These are phyloP conservation scores for Arabis alpina DNA, from an alignment of 345 rosid species.

Conservation along the genomic window DNA sequence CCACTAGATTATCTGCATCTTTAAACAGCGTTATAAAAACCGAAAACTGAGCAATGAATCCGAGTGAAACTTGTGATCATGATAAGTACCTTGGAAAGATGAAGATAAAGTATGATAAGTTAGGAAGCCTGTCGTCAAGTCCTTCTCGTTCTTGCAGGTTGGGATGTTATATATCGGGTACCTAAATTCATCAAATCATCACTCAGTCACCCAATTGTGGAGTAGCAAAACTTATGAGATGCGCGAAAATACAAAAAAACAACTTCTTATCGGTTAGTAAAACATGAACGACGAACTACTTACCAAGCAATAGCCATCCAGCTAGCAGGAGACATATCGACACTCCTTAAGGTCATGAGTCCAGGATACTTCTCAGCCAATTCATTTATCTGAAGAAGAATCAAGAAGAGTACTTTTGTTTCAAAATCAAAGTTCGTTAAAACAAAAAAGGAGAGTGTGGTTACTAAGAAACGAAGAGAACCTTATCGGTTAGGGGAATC, in stretches of 20 bases:
- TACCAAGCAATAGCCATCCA: slow-evolving; percentile 98
- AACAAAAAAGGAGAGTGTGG: not conserved
- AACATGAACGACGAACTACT: slow-evolving; percentile 1
- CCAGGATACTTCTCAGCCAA: slow-evolving; percentile 54
- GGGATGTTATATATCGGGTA: slow-evolving; percentile 86
- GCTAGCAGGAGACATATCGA: slow-evolving; percentile 87
- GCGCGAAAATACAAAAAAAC: no score
- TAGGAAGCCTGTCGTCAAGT: slow-evolving; percentile 66
- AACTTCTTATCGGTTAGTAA: not conserved
- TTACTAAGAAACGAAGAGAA: slow-evolving; percentile 29
- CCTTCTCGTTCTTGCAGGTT: slow-evolving; percentile 55
- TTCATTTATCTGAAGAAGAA: slow-evolving; percentile 54
- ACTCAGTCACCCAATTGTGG: not conserved
- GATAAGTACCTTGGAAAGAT: slow-evolving; percentile 64
- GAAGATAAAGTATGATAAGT: slow-evolving; percentile 82
- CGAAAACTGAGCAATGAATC: not conserved
- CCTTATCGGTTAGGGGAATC: slow-evolving; percentile 72
- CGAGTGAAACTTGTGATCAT: not conserved
- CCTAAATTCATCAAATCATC: slow-evolving; percentile 46
- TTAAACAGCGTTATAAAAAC: not conserved
- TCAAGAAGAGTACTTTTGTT: not conserved
- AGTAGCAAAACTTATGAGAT: not conserved
- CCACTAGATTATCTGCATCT: slow-evolving; percentile 46
- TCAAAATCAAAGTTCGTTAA: not conserved
- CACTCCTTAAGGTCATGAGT: slow-evolving; percentile 62